phyloP scores from a whole-genome alignment of 306 rosid genomes.

The Mimosa bimucronata region DNA sequence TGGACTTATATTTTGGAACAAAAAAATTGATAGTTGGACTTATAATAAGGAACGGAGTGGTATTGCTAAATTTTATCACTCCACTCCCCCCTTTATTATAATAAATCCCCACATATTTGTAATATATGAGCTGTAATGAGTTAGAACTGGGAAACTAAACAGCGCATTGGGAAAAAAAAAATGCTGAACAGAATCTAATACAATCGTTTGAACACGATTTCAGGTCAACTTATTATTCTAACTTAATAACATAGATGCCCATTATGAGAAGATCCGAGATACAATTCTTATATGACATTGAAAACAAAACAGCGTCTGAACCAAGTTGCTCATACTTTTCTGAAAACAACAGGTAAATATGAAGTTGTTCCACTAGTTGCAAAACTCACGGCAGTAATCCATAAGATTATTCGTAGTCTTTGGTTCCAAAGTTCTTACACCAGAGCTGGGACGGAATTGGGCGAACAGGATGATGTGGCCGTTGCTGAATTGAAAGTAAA shows the following conservation, averaged over 20 bases:
- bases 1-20: no score
- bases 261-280: conserved; percentile 43
- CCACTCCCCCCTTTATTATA: no score
- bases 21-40: no score
- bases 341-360: conserved; percentile 38
- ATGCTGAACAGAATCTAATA: conserved; percentile 7
- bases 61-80: no score
- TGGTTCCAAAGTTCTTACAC: conserved; percentile 95
- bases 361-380: conserved; percentile 29
- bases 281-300: conserved; percentile 32
- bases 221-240: conserved; percentile 43
- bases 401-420: conserved; percentile 62
- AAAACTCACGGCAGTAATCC: conserved; percentile 32
- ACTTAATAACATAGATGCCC: conserved; percentile 37
- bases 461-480: conserved; percentile 96
- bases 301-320: conserved; percentile 40
- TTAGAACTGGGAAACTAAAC: background rate
- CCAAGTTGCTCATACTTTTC: conserved; percentile 43
- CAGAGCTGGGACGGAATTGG: conserved; percentile 96
- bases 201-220: conserved; percentile 34
- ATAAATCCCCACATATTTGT: no score
- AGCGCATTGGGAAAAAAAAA: no score
- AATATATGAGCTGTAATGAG: background rate
- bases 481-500: conserved; percentile 75
- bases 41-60: no score